Base-by-base conservation (phyloP, 495 filamentous ascomycete species). In the Talaromyces ruber region DNA sequence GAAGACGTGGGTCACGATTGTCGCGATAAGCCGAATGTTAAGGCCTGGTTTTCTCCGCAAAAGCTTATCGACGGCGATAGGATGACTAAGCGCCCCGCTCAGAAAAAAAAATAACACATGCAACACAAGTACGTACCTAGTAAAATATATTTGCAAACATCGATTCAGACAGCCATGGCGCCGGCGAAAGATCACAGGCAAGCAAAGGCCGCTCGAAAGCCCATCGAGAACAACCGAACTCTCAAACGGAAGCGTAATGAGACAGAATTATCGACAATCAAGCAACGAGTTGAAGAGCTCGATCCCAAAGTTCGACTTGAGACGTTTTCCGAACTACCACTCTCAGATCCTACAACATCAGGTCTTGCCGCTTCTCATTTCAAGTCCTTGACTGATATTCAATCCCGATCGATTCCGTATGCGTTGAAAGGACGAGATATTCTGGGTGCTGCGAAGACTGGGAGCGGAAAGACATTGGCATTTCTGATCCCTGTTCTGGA, bases 371-470 rank as follows among this genome's bases (percentile, higher is more conserved):
- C 88, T n/a, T 90, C 88, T 6, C 91, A 97, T 70, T 99, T 90
- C 80, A 89, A 92, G 70, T 85, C 82, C 16, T 78, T 97, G 57
- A 99, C 95, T 43, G 92, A 96, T 63, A 92, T 99, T 66, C 94
- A 99, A 73, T 84, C 85, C 37, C 87, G 86, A 72, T 91, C 92
- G 21, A 88, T 99, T 66, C 90, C 88, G 6, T 80, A 88, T 57
- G 93, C 89, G 4, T 80, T 99, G 61, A 91, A 95, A 74, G 92
- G 91, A 57, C 77, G 79, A 24, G 95, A 99, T 69, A 88, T 97
- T 34, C 88, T 99, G 57, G 94, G 94, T 47, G 94, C 95, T 24
- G 94, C 94, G 45, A 97, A 97, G 73, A 99, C 94, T 1, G 94
- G 94, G 52, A 93, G 89, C 73, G 94, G 94, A 62, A 99, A 99